Percentiles rank a stretch among this genome's conserved stretches.
Evolutionary conservation across 1,139 yeast genomes (phyloP).

Genomic region (Spathaspora sp.): DNA sequence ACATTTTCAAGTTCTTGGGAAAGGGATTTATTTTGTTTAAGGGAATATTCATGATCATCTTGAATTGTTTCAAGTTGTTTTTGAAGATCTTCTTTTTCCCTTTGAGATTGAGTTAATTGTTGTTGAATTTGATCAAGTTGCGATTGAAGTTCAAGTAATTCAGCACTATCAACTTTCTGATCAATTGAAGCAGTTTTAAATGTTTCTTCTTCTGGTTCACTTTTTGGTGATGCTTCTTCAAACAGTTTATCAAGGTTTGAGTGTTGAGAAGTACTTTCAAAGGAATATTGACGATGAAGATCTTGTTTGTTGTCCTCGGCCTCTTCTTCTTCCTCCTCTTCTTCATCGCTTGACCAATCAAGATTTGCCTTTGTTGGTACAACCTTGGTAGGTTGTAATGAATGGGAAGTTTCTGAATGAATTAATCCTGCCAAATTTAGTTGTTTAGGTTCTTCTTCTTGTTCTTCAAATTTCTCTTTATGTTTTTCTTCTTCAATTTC

Average conservation of each 20-base stretch:
- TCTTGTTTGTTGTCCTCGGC: background rate
- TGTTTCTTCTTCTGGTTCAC: background rate
- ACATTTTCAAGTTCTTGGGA: slow-evolving; percentile 24
- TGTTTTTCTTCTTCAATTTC: background rate
- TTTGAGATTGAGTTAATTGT: slow-evolving; percentile 10
- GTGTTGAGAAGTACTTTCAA: background rate
- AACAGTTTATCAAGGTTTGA: background rate
- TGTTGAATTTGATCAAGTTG: slow-evolving; percentile 15
- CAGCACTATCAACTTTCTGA: slow-evolving; percentile 7
- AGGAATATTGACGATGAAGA: background rate
- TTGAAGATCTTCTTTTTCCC: slow-evolving; percentile 19
- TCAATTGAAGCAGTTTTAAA: background rate
- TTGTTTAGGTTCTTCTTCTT: background rate
- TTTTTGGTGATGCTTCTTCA: slow-evolving; percentile 1
- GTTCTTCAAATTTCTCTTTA: background rate
- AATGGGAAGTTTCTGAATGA: background rate
- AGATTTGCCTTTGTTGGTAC: slow-evolving; percentile 77
- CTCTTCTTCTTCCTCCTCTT: slow-evolving; percentile 21
- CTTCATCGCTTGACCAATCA: slow-evolving; percentile 84
- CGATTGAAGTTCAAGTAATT: slow-evolving; percentile 14
- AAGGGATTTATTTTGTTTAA: slow-evolving; percentile 23
- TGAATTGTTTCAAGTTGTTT: slow-evolving; percentile 21
- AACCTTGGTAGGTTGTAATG: slow-evolving; percentile 48
- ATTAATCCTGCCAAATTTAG: background rate
- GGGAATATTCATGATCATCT: slow-evolving; percentile 23